phyloP scores from a whole-genome alignment of 2,329 filamentous ascomycete species.

The Aspergillus caelatus region DNA sequence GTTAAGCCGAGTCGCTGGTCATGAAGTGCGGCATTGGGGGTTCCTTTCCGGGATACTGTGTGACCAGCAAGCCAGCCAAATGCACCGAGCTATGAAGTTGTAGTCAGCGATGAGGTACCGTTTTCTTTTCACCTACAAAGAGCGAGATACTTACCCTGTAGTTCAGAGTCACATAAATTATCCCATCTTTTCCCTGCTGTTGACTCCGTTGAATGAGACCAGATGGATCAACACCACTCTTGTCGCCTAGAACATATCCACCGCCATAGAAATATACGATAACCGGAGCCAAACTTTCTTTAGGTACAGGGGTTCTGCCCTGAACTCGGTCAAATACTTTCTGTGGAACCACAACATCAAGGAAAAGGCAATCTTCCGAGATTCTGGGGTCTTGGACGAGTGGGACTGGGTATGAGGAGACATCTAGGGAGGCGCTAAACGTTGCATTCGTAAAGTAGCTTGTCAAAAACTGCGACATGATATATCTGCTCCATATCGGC shows the following conservation, averaged over 20 bases:
- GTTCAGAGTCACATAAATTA: slow-evolving; percentile 54
- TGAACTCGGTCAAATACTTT: slow-evolving; percentile 31
- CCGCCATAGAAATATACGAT: slow-evolving; percentile 38
- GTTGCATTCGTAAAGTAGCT: slow-evolving; percentile 16
- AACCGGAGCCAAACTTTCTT: slow-evolving; percentile 31
- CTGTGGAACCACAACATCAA: slow-evolving; percentile 41
- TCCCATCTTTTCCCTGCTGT: slow-evolving; percentile 37
- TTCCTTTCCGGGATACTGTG: slow-evolving; percentile 35
- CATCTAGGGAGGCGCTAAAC: slow-evolving; percentile 24
- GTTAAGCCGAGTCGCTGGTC: slow-evolving; percentile 60
- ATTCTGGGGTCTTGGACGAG: slow-evolving; percentile 26
- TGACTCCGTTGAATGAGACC: slow-evolving; percentile 47
- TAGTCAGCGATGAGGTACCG: slow-evolving; percentile 1
- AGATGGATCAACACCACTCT: slow-evolving; percentile 38
- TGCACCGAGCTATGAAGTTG: slow-evolving; percentile 42
- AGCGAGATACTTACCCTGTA: slow-evolving; percentile 39
- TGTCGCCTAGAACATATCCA: background rate
- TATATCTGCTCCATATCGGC: slow-evolving; percentile 48
- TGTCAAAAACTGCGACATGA: slow-evolving; percentile 22
- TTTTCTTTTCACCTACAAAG: background rate
- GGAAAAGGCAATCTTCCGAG: slow-evolving; percentile 42
- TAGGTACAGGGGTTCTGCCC: background rate
- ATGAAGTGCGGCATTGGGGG: slow-evolving; percentile 53
- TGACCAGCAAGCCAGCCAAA: slow-evolving; percentile 54
- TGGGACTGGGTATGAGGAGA: slow-evolving; percentile 25